Base-by-base conservation (phyloP, 805 yeast genomes). In the Pichia pseudocactophila region DNA sequence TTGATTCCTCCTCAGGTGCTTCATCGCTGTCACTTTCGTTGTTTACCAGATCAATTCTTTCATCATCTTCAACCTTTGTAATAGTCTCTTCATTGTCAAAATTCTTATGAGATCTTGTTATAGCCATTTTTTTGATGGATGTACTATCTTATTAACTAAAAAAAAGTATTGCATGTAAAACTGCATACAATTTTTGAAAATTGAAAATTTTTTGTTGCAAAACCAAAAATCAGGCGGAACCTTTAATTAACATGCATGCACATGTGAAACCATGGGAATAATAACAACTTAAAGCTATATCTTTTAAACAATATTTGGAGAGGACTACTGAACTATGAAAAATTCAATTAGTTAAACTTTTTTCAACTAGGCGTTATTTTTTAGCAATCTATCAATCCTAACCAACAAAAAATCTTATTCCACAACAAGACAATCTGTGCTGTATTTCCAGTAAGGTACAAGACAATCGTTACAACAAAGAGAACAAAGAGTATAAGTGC, bases 1-100 rank as follows among this genome's bases (percentile, higher is more conserved):
- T 34, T 6, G 54, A 39, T 39, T 69, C 76, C 49, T 73, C 78
- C 43, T 71, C 76, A 40, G 79, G 78, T 1, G 78, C 76, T 17
- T 70, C 76, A 43, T 64, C 71, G 45, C 64, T 69, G 31, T 52
- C 37, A 53, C 62, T 39, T 52, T 52, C 25, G 10, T 36, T 26
- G 18, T 41, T 45, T 19, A 20, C 31, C 44, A 45, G 10, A 33
- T 26, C 25, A 40, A 50, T n/a, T n/a, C n/a, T n/a, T n/a, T n/a
- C 47, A 30, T 41, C 38, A 17, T 55, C 8, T 22, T 60, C 19
- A 42, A 42, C 12, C 45, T 44, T 16, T 44, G 7, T 18, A 31
- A 28, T 19, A 30, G 22, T 34, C 25, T 44, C 48, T 16, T 41
- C 50, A 30, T 47, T 47, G 13, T 40, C 49, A 35, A 47, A 45